Conservation (phyloP, 2,329 filamentous ascomycete species). For the Pseudomassariella vexata region DNA sequence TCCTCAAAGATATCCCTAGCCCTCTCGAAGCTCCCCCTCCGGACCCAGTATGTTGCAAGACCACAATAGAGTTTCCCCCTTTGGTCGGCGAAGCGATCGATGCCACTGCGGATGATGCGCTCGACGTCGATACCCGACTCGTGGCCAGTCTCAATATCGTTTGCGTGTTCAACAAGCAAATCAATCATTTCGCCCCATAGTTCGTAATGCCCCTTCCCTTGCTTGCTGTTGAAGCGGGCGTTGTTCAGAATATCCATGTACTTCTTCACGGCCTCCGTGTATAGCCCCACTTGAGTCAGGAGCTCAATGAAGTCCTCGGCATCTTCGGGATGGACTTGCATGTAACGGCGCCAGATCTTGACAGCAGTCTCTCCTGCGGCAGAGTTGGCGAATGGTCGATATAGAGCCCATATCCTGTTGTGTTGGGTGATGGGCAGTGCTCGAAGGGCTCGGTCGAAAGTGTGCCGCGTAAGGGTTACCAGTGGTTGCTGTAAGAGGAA, state of each 20-base stretch:
- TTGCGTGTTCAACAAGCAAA: conserved; percentile 83
- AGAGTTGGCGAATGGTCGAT: conserved; percentile 84
- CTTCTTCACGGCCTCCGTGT: conserved; percentile 83
- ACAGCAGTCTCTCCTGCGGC: conserved; percentile 86
- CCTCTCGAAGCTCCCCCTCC: conserved; percentile 84
- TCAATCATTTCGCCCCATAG: conserved; percentile 98
- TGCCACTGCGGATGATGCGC: conserved; percentile 85
- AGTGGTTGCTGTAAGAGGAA: conserved; percentile 91
- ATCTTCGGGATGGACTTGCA: conserved; percentile 95
- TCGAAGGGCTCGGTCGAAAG: conserved; percentile 87
- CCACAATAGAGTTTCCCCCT: conserved; percentile 93
- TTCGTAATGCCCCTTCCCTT: conserved; percentile 91
- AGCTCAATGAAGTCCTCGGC: conserved; percentile 93
- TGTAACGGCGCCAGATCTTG: conserved; percentile 90
- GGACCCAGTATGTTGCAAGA: conserved; percentile 94
- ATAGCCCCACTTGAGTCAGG: conserved; percentile 72
- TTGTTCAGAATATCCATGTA: conserved; percentile 94
- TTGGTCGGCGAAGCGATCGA: conserved; percentile 86
- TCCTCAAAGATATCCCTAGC: conserved; percentile 94
- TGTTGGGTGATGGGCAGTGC: conserved; percentile 93
- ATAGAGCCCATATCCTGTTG: conserved; percentile 89
- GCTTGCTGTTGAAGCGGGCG: conserved; percentile 82
- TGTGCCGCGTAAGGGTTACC: conserved; percentile 76
- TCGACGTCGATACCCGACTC: conserved; percentile 86
- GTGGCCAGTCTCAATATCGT: conserved; percentile 73